Evolutionary conservation across 495 filamentous ascomycete species (phyloP), one percentile per base, ranked within the genome.

Genomic region (Immersiella caudata): DNA sequence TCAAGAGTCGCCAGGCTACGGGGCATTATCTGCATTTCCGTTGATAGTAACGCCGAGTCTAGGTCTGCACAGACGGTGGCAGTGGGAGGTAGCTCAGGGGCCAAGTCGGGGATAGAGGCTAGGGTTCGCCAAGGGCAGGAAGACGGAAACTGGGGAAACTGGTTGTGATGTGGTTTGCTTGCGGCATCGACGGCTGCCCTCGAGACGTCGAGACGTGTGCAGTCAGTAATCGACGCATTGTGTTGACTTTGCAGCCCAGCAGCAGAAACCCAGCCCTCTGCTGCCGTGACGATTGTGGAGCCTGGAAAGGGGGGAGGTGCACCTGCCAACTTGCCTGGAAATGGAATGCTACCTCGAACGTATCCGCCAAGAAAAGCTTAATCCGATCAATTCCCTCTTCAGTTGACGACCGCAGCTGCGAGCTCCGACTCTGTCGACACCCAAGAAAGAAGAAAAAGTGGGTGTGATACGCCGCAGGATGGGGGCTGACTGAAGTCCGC

Each of bases 351-450:
- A 46, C 40, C 11, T 18, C 26, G 24, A 22, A 16, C 29, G 26
- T 8, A 4, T 3, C 9, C 25, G 60, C 60, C 60, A 62, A 62
- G 60, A 14, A 62, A 62, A 62, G 35, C 60, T 62, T 62, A 62
- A 62, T 50, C 60, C 35, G 60, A 62, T 62, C 60, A 50, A 46
- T 59, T 59, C 26, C 56, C 26, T 20, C 26, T 59, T 29, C 24
- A 7, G 21, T 6, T 7, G 21, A 55, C 20, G 16, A 22, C 52
- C 21, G 20, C 21, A 22, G 52, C 20, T 26, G 52, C 52, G 24
- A 11, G n/a, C 40, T 46, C 40, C 40, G n/a, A n/a, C n/a, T n/a
- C n/a, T n/a, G n/a, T n/a, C n/a, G n/a, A n/a, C n/a, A n/a, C n/a
- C n/a, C n/a, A n/a, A 33, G 8, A 33, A 33, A 33, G 40, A 46